These are phyloP conservation scores for Lentinus brumalis DNA, from an alignment of 768 basidiomycete species.

Conservation along the genomic window DNA sequence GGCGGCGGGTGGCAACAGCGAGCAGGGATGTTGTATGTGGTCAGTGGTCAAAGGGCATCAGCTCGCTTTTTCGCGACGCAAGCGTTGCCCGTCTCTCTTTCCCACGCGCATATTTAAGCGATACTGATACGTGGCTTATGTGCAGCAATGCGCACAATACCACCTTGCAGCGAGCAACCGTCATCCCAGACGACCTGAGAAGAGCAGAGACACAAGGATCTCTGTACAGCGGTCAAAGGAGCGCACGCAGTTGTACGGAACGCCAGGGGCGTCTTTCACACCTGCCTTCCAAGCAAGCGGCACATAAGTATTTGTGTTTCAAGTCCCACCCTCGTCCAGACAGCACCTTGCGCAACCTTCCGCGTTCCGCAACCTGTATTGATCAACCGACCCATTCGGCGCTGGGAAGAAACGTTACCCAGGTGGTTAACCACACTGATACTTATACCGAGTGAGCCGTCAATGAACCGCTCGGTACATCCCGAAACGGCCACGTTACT, in stretches of 20 bases:
- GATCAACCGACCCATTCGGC: too few species aligned
- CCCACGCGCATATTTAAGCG: slow-evolving; percentile 3
- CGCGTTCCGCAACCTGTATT: too few species aligned
- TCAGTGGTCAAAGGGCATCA: slow-evolving; percentile 1
- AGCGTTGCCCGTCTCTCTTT: neutral
- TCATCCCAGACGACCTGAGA: neutral
- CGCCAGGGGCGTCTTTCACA: neutral
- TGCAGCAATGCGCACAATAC: neutral
- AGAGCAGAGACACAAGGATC: too few species aligned
- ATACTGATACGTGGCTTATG: neutral
- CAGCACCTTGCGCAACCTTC: too few species aligned
- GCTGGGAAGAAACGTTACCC: too few species aligned
- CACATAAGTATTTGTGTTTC: too few species aligned
- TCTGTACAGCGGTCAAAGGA: neutral
- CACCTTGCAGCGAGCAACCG: neutral
- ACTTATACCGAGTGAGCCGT: too few species aligned
- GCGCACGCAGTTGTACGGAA: neutral
- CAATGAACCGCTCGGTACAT: too few species aligned
- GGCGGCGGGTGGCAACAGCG: neutral
- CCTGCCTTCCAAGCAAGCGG: too few species aligned
- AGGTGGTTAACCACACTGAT: too few species aligned
- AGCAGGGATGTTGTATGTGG: neutral
- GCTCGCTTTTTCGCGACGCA: slow-evolving; percentile 9
- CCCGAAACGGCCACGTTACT: too few species aligned
- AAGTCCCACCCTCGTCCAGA: too few species aligned